Conservation (phyloP, 148 eudicot species). For the Rhododendron simsii region DNA sequence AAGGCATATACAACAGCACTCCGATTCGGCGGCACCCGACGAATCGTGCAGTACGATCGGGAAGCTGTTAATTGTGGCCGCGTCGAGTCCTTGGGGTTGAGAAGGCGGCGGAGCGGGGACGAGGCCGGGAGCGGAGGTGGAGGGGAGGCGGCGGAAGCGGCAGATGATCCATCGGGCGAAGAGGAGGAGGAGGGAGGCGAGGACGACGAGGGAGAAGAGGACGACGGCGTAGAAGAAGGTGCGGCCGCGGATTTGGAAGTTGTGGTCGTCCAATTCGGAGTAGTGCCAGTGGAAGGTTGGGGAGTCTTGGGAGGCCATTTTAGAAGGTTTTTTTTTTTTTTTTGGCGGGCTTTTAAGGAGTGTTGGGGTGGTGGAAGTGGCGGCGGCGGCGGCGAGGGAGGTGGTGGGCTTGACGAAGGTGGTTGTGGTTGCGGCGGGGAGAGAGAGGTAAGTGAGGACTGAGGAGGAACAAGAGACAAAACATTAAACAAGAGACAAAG, state of each 20-base stretch:
- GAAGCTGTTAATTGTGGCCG: constrained; percentile 25
- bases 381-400: background rate
- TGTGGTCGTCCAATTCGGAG: constrained; percentile 54
- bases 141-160: constrained; percentile 21
- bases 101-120: constrained; percentile 2
- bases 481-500: background rate
- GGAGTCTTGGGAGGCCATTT: constrained; percentile 21
- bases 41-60: constrained; percentile 42
- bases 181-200: constrained; percentile 46
- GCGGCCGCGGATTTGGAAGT: constrained; percentile 67
- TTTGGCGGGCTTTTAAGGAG: constrained; percentile 6
- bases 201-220: constrained; percentile 52
- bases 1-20: constrained; percentile 63
- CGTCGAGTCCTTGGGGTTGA: constrained; percentile 39
- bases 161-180: constrained; percentile 33
- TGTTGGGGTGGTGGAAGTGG: constrained; percentile 16
- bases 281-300: constrained; percentile 62
- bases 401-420: background rate
- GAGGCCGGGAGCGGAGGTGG: constrained; percentile 16
- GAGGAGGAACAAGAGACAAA: background rate
- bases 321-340: background rate
- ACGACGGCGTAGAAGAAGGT: constrained; percentile 62
- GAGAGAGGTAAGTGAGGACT: background rate
- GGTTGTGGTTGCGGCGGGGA: background rate
- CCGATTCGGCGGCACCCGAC: constrained; percentile 26